These are phyloP conservation scores for Volvox reticuliferus DNA, from an alignment of 139 green algal species.

Conservation along the genomic window DNA sequence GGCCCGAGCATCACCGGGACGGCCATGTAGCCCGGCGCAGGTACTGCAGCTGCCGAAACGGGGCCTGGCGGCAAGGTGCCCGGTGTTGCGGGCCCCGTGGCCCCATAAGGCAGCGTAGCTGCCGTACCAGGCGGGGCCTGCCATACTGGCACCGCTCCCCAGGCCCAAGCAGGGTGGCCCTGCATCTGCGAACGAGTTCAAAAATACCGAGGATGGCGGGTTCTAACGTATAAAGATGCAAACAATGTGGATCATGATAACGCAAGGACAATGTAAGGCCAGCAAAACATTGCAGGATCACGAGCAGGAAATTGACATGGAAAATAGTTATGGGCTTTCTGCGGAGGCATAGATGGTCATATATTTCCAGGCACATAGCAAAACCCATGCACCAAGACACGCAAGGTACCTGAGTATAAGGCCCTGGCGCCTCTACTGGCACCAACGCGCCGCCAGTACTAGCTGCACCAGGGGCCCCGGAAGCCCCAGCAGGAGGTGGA, in stretches of 20 bases:
- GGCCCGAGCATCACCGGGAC: slow-evolving; percentile 16
- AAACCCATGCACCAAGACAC: too few relatives aligned
- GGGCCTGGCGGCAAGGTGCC: background rate
- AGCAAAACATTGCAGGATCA: too few relatives aligned
- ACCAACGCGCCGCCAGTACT: slow-evolving; percentile 6
- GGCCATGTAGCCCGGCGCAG: background rate
- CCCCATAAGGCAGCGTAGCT: background rate
- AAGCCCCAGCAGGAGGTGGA: background rate
- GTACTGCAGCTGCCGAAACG: background rate
- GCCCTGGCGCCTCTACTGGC: background rate
- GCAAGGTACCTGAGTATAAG: background rate
- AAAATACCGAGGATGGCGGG: too few relatives aligned
- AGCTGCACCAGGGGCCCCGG: background rate
- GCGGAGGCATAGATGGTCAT: too few relatives aligned
- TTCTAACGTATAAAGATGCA: too few relatives aligned
- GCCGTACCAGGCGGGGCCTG: background rate
- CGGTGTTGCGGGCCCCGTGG: background rate
- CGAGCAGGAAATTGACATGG: too few relatives aligned
- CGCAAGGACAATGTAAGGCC: too few relatives aligned
- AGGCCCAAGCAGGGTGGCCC: background rate
- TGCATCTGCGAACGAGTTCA: background rate
- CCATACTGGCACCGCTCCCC: slow-evolving; percentile 33
- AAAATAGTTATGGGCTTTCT: too few relatives aligned
- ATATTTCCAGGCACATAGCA: too few relatives aligned
- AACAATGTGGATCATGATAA: too few relatives aligned